These are phyloP conservation scores for Vigna hirtella DNA, from an alignment of 306 rosid genomes.

Conservation along the genomic window DNA sequence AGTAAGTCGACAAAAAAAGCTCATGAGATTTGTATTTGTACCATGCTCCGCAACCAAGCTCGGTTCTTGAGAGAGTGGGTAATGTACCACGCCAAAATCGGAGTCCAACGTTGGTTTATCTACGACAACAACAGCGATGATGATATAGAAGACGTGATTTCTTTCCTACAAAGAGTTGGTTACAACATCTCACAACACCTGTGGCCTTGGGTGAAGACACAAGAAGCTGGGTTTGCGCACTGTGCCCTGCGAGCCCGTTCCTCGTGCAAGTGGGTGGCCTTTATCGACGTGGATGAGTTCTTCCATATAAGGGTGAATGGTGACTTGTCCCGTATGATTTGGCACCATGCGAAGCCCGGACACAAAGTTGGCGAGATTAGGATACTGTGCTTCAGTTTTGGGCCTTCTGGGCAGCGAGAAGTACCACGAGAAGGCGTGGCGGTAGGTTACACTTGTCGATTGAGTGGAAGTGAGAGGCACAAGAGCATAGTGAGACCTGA, in stretches of 20 bases:
- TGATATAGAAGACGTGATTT: conserved; percentile 43
- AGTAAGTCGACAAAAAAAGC: conserved; percentile 30
- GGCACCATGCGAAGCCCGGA: conserved; percentile 37
- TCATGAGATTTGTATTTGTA: conserved; percentile 68
- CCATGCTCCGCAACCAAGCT: conserved; percentile 83
- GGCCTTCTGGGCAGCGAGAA: conserved; percentile 66
- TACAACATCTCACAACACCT: conserved; percentile 63
- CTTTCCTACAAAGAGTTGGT: conserved; percentile 24
- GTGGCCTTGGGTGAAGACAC: conserved; percentile 87
- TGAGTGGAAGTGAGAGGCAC: conserved; percentile 65
- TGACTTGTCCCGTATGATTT: conserved; percentile 47
- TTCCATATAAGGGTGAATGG: conserved; percentile 50
- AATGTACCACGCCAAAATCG: conserved; percentile 73
- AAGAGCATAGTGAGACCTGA: conserved; percentile 85
- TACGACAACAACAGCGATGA: conserved; percentile 87
- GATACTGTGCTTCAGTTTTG: conserved; percentile 66
- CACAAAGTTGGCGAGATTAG: conserved; percentile 62
- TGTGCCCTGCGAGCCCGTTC: conserved; percentile 71
- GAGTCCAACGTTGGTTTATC: conserved; percentile 75
- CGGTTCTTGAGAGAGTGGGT: conserved; percentile 82
- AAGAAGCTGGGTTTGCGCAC: conserved; percentile 87
- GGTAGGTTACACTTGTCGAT: conserved; percentile 77
- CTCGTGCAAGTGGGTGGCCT: conserved; percentile 77
- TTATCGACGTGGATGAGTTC: conserved; percentile 84
- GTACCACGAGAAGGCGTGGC: conserved; percentile 64